phyloP scores from a whole-genome alignment of 805 yeast genomes.

The Metschnikowia dekortorum region DNA sequence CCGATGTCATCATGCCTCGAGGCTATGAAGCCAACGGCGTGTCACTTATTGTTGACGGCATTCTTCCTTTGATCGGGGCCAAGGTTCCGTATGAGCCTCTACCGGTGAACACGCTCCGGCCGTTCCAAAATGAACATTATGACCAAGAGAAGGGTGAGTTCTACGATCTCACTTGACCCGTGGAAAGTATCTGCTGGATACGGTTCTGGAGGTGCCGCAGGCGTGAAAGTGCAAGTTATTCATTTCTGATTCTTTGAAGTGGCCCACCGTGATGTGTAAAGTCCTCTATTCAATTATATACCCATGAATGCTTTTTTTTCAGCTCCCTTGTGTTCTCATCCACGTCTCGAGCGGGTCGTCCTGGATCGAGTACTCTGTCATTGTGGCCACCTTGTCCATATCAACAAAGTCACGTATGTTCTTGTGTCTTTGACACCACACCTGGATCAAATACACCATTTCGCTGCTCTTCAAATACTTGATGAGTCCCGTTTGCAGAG shows the following conservation, averaged over 20 bases:
- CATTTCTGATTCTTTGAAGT: no score
- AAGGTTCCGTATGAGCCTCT: slow-evolving; percentile 9
- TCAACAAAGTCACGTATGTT: slow-evolving; percentile 55
- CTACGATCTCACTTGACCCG: slow-evolving; percentile 33
- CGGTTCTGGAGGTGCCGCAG: no score
- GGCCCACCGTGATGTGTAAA: no score
- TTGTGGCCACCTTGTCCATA: slow-evolving; percentile 39
- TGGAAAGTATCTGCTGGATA: no score
- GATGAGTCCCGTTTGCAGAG: slow-evolving; percentile 45
- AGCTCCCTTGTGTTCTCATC: slow-evolving; percentile 11
- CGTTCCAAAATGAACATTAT: slow-evolving; percentile 31
- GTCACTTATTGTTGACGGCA: slow-evolving; percentile 59
- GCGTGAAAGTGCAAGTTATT: no score
- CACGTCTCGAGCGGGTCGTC: slow-evolving; percentile 50
- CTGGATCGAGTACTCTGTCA: slow-evolving; percentile 46
- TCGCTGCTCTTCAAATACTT: slow-evolving; percentile 41
- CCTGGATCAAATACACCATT: slow-evolving; percentile 58
- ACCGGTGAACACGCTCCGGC: slow-evolving; percentile 25
- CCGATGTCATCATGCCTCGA: slow-evolving; percentile 71
- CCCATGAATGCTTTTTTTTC: neutral
- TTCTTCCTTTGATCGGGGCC: slow-evolving; percentile 37
- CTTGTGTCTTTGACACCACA: slow-evolving; percentile 65
- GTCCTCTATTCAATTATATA: no score
- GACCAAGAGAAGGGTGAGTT: slow-evolving; percentile 40
- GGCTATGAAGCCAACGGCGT: slow-evolving; percentile 62